Base-by-base conservation (phyloP, 768 basidiomycete genomes). In the Neoboletus brunneissimus region DNA sequence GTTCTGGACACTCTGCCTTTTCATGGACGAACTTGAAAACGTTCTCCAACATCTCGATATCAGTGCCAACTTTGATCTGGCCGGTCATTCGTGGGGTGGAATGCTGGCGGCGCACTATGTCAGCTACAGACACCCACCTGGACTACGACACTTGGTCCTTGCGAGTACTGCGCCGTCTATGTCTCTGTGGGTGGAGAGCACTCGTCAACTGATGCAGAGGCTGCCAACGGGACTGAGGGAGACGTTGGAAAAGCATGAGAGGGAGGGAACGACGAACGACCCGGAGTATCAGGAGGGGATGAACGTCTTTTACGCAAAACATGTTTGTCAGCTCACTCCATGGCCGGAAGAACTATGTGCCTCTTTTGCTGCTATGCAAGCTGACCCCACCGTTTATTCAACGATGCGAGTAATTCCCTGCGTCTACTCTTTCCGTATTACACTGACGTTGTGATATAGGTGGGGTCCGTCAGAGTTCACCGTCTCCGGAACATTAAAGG, bases 71-170 rank as follows among this genome's bases (percentile, higher is more conserved):
- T 84, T 76, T 63, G 73, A 77, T 58, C 63, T 85, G 3, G 58
- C 77, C 1, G 84, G 84, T 0, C 83, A 85, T 47, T 83, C 80
- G 6, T 83, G 83, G 83, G 84, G 84, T 16, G 81, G 78, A 1
- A 81, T 81, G 68, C 71, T 85, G 8, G 81, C 71, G 0, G 58
- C 70, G 6, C 73, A 78, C 38, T 79, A 76, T 48, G 78, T 61
- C 9, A 67, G 73, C 37, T 60, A 68, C 16, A 68, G 71, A 12
- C 70, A 75, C 18, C 79, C 79, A 3, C n/a, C 50, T 0, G 78
- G 78, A 0, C 57, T 81, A 13, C 72, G 68, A 46, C 73, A 66
- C 11, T 57, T 77, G 1, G 67, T 76, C 25, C 59, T 77, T 18
- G 64, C 68, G 7, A 75, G 72, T 29, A 63, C 71, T 0, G 69